phyloP scores from a whole-genome alignment of 2,329 filamentous ascomycete species.

The Exophiala dermatitidis region DNA sequence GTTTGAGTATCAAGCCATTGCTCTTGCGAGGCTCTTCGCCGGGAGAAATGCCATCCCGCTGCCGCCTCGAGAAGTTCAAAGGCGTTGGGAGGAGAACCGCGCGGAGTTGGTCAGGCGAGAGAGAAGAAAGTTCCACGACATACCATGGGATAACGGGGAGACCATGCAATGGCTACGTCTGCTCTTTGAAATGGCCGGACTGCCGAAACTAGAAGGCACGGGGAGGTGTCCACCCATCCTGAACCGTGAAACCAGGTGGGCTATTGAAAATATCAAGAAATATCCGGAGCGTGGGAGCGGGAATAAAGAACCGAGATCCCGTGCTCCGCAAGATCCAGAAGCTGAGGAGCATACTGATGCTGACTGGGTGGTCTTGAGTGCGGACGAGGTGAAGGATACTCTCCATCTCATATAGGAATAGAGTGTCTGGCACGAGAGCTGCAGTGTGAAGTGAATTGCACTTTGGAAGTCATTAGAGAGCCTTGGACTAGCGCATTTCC shows the following conservation, averaged over 20 bases:
- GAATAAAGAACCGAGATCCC: background rate
- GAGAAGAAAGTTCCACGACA: slow-evolving; percentile 23
- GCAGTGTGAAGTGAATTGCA: too few species aligned
- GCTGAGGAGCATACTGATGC: background rate
- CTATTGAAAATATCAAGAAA: slow-evolving; percentile 23
- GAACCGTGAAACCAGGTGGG: slow-evolving; percentile 25
- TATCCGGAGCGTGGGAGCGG: slow-evolving; percentile 7
- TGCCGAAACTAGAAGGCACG: slow-evolving; percentile 21
- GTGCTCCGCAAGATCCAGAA: background rate
- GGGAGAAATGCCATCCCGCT: slow-evolving; percentile 42
- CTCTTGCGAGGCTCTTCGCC: slow-evolving; percentile 52
- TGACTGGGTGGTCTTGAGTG: background rate
- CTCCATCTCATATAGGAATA: too few species aligned
- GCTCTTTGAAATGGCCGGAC: slow-evolving; percentile 20
- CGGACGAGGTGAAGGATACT: too few species aligned
- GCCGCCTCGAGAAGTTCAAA: slow-evolving; percentile 45
- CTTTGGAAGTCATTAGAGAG: too few species aligned
- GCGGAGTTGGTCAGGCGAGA: slow-evolving; percentile 16
- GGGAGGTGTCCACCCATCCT: slow-evolving; percentile 23
- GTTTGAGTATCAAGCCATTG: slow-evolving; percentile 62
- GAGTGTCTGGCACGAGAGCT: too few species aligned
- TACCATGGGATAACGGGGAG: slow-evolving; percentile 24
- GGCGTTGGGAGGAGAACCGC: slow-evolving; percentile 51
- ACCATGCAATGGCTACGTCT: slow-evolving; percentile 20
- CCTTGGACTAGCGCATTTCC: too few species aligned